Percentiles rank a stretch among this genome's conserved stretches.
These are phyloP conservation scores for Ceratobasidium sp. DNA, from an alignment of 1,284 basidiomycete genomes.

Conservation along the genomic window DNA sequence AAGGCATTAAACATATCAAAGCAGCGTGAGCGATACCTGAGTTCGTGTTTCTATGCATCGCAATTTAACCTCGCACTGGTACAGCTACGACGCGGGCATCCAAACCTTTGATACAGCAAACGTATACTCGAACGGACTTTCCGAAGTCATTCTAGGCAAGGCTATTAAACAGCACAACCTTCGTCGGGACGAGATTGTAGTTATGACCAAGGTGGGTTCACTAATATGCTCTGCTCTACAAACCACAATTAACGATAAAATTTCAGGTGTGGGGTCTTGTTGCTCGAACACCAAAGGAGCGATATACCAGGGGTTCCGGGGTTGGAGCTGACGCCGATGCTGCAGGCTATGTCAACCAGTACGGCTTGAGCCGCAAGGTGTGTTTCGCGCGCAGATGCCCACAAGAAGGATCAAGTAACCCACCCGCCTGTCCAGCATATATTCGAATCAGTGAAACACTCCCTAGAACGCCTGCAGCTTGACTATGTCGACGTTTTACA, in stretches of 20 bases:
- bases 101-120: conserved; percentile 66
- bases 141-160: conserved; percentile 50
- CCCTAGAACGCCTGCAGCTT: no score
- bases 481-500: conserved; percentile 56
- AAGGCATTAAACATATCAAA: conserved; percentile 55
- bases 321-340: not conserved
- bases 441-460: no score
- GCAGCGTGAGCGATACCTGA: conserved; percentile 50
- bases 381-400: conserved; percentile 48
- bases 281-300: conserved; percentile 26
- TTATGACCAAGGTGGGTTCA: conserved; percentile 50
- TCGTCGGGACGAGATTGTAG: conserved; percentile 48
- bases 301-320: not conserved
- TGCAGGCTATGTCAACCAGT: conserved; percentile 55
- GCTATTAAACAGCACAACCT: conserved; percentile 50
- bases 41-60: not conserved
- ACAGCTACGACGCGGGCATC: conserved; percentile 59
- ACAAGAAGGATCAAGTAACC: not conserved
- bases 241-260: conserved; percentile 4
- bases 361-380: conserved; percentile 55
- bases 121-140: conserved; percentile 48
- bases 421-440: conserved; percentile 53
- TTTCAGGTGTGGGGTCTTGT: conserved; percentile 49
- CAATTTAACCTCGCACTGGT: no score
- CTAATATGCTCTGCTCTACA: not conserved